phyloP scores from a whole-genome alignment of 1,284 basidiomycete species.

The Meira nashicola region DNA sequence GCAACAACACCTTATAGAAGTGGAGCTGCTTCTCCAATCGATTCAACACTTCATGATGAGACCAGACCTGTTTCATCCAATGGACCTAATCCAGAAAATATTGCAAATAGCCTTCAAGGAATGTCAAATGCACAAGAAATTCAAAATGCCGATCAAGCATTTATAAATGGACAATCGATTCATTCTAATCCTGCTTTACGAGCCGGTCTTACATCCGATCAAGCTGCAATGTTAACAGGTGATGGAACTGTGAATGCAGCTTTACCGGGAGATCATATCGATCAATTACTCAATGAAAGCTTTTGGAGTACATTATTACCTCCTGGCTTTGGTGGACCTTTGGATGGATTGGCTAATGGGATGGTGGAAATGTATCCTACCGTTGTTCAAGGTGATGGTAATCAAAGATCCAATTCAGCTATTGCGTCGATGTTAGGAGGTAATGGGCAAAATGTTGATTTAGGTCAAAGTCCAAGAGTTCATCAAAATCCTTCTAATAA shows the following conservation, averaged over 20 bases:
- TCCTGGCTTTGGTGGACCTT: constrained; percentile 28
- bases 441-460: no score
- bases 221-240: not conserved
- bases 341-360: constrained; percentile 9
- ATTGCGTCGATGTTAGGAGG: not conserved
- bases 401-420: no score
- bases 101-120: not conserved
- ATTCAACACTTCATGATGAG: constrained; percentile 7
- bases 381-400: not conserved
- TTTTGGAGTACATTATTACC: constrained; percentile 42
- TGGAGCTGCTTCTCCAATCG: constrained; percentile 23
- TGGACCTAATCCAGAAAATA: not conserved
- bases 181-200: not conserved
- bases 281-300: constrained; percentile 26
- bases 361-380: constrained; percentile 7
- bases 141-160: not conserved
- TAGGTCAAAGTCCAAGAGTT: no score
- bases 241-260: not conserved
- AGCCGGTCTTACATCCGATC: not conserved
- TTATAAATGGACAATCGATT: not conserved
- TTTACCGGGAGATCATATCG: constrained; percentile 15
- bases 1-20: constrained; percentile 18
- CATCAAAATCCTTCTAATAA: not conserved
- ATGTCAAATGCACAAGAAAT: not conserved
- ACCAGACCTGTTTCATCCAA: not conserved